Evolutionary conservation across 441 rosid genomes (phyloP), one percentile per base, ranked within the genome.

Genomic region (Jatropha podagrica): DNA sequence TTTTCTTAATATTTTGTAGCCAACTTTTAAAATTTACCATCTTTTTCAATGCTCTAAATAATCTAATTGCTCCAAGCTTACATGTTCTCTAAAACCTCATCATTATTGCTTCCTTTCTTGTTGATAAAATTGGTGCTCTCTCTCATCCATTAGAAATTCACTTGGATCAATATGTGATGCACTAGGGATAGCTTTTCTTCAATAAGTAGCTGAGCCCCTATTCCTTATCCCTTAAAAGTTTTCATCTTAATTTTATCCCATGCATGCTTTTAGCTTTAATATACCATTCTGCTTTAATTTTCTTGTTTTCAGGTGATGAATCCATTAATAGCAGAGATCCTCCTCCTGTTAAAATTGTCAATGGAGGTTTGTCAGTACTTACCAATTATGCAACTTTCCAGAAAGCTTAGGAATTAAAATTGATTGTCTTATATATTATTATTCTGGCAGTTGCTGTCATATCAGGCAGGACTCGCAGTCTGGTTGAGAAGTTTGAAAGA

Each of bases 401-500:
- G 63, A 68, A n/a, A 46, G 65, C 62, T 20, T 20, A 5, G 44
- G 55, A 58, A 63, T 63, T 37, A 52, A 69, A 58, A 70, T 78
- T 82, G 67, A 78, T 79, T 73, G 18, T 63, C 23, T 56, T 68
- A 74, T 20, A 4, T 66, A 78, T 17, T 73, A 66, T 41, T 79
- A 65, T 81, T 72, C 76, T 85, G 84, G 88, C 91, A 92, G 98
- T 92, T 83, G 95, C 92, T 26, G 92, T 92, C 75, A 90, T 92
- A 78, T 81, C 85, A 0, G 99, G 99, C 78, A 89, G 98, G 82
- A 96, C 97, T 15, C 99, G 99, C 66, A 73, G 90, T 54, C 88
- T 94, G 74, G 99, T 96, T 52, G 99, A 94, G 89, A 91, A 78
- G 85, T 96, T 96, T 84, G 99, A 96, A 83, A 90, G 89, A 79